Evolutionary conservation across 2,329 filamentous ascomycete species (phyloP), one percentile per base, ranked within the genome.

Genomic region (Fusarium equiseti): DNA sequence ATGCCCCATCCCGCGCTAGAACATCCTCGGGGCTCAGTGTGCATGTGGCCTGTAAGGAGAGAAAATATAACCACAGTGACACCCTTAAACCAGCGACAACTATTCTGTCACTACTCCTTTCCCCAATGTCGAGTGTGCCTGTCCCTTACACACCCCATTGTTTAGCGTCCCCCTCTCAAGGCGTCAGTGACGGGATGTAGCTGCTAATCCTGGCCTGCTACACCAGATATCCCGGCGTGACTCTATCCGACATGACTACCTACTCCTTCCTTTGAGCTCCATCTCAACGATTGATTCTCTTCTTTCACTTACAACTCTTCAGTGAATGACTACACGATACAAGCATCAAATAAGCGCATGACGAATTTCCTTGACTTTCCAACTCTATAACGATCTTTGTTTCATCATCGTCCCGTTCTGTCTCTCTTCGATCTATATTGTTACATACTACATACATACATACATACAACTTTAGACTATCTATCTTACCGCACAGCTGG

Each of bases 281-380:
- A 57, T 53, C 42, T 52, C 50, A 52, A 52, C 50, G 15, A 42
- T 52, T 42, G 32, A 60, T 53, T 59, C 64, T 63, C 68, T 70
- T 62, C 73, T 72, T 61, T 73, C 70, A 67, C 62, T 71, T 62
- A 54, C 62, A 71, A 59, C 64, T 63, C 58, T 60, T 31, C 62
- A 63, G 64, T 70, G 72, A 66, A 76, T 70, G 63, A 76, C 70
- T 74, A 69, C 54, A 75, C 74, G 68, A 76, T 66, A 73, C 58
- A 70, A 74, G 61, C 63, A 69, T 59, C 68, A 72, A 72, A 70
- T 62, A 71, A 73, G 64, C 72, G 72, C 60, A 63, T 69, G 68
- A 70, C 60, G 56, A 59, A 44, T 67, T 73, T 53, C 59, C 53
- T 72, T 68, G 48, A 67, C 43, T 49, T 63, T 61, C 48, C 65